Evolutionary conservation across 1,284 basidiomycete species (phyloP).

Genomic region (Ustilago crameri): DNA sequence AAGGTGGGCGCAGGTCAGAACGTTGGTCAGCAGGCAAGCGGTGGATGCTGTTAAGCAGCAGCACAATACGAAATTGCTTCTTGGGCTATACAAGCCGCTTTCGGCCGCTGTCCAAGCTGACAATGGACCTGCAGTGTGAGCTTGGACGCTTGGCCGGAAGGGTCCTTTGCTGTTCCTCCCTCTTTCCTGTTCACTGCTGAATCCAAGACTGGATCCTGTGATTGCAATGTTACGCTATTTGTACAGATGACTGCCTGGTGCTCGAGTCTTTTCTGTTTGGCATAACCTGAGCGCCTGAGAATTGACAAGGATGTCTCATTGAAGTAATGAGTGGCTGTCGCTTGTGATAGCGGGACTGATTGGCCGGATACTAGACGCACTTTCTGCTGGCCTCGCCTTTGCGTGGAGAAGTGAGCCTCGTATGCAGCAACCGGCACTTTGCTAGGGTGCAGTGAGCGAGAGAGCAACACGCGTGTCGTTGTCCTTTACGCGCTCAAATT

Average conservation of each 20-base stretch:
- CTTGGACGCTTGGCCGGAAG: not conserved
- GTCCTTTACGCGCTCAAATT: not conserved
- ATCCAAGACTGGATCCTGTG: conserved; percentile 8
- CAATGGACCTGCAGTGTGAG: too few relatives aligned
- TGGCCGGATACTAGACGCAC: too few relatives aligned
- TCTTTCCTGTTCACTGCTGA: not conserved
- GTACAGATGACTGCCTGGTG: conserved; percentile 17
- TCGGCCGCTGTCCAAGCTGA: too few relatives aligned
- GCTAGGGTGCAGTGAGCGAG: not conserved
- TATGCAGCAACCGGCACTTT: too few relatives aligned
- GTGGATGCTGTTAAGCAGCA: conserved; percentile 62
- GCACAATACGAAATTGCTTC: too few relatives aligned
- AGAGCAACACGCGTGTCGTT: conserved; percentile 3
- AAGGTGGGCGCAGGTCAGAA: conserved; percentile 67
- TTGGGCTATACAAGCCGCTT: not conserved
- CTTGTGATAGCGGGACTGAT: too few relatives aligned
- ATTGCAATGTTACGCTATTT: conserved; percentile 25
- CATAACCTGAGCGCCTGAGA: too few relatives aligned
- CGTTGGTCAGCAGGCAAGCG: conserved; percentile 55
- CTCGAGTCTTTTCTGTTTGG: not conserved
- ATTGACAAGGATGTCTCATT: too few relatives aligned
- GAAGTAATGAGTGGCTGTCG: too few relatives aligned
- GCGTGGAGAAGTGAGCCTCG: not conserved
- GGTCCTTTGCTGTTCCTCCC: not conserved
- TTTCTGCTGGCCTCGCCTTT: too few relatives aligned